Evolutionary conservation across 108 stramenopile genomes (phyloP).

Genomic region (Bacterosira constricta): DNA sequence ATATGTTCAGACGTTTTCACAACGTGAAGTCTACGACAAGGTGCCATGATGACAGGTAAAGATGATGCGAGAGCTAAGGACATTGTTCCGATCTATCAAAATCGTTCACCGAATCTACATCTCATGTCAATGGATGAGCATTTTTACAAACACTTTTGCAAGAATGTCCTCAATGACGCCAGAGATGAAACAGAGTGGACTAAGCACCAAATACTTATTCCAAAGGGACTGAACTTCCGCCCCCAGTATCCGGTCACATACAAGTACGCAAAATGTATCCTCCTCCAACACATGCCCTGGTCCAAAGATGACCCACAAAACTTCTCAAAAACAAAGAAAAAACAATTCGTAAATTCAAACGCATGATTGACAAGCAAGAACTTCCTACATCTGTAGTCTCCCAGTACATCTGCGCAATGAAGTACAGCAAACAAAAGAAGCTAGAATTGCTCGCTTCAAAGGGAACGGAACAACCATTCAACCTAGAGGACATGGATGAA

Average conservation of each 20-base stretch:
- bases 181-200: no score
- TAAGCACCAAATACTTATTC: neutral
- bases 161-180: neutral
- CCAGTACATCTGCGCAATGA: neutral
- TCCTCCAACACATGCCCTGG: slow-evolving; percentile 19
- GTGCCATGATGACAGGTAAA: neutral
- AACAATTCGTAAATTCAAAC: neutral
- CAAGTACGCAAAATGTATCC: slow-evolving; percentile 13
- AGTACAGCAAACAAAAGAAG: no score
- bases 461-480: no score
- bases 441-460: no score
- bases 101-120: neutral
- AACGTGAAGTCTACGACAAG: neutral
- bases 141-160: neutral
- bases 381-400: neutral
- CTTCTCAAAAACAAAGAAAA: slow-evolving; percentile 2
- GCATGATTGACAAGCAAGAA: neutral
- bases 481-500: no score
- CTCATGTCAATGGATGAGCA: neutral
- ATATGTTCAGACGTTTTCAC: neutral
- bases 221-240: slow-evolving; percentile 5
- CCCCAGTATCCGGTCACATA: slow-evolving; percentile 2
- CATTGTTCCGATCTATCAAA: neutral
- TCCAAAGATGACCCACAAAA: neutral
- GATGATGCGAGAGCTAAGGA: neutral